Evolutionary conservation across 176 grass and related monocot genomes (phyloP).

Genomic region (Saccharum officinarum): DNA sequence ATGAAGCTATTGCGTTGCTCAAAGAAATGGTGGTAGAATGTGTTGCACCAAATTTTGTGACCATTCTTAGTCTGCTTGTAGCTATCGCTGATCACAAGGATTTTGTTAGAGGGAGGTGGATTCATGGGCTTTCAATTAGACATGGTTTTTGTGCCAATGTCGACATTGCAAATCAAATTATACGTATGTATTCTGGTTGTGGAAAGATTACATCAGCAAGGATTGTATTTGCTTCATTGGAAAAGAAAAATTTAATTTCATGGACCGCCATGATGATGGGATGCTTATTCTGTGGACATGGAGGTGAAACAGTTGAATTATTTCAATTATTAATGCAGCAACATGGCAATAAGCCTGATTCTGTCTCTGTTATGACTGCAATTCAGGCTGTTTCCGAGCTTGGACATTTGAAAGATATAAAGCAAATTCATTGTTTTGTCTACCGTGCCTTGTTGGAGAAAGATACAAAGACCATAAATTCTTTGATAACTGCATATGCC

Average conservation of each 20-base stretch:
- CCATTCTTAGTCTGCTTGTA: constrained; percentile 47
- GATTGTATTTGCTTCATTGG: constrained; percentile 49
- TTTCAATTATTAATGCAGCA: constrained; percentile 47
- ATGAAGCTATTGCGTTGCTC: constrained; percentile 46
- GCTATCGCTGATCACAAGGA: constrained; percentile 48
- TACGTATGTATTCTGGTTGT: constrained; percentile 56
- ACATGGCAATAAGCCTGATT: constrained; percentile 48
- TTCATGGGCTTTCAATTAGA: constrained; percentile 50
- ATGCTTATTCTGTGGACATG: constrained; percentile 48
- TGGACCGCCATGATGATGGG: constrained; percentile 71
- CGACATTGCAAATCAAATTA: constrained; percentile 57
- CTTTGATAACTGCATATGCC: constrained; percentile 59
- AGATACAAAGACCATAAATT: constrained; percentile 51
- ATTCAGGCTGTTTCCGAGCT: constrained; percentile 56
- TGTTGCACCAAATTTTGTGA: constrained; percentile 41
- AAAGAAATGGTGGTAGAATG: constrained; percentile 37
- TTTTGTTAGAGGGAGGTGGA: constrained; percentile 50
- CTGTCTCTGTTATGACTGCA: constrained; percentile 34
- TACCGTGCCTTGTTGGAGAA: constrained; percentile 40
- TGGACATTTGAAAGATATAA: constrained; percentile 52
- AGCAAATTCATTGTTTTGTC: constrained; percentile 61
- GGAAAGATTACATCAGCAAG: constrained; percentile 33
- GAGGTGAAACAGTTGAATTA: constrained; percentile 36
- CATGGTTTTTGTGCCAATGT: constrained; percentile 48
- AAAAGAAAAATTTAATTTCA: constrained; percentile 61